Evolutionary conservation across 1,284 basidiomycete species (phyloP).

Genomic region (Porogramme epimiltina): DNA sequence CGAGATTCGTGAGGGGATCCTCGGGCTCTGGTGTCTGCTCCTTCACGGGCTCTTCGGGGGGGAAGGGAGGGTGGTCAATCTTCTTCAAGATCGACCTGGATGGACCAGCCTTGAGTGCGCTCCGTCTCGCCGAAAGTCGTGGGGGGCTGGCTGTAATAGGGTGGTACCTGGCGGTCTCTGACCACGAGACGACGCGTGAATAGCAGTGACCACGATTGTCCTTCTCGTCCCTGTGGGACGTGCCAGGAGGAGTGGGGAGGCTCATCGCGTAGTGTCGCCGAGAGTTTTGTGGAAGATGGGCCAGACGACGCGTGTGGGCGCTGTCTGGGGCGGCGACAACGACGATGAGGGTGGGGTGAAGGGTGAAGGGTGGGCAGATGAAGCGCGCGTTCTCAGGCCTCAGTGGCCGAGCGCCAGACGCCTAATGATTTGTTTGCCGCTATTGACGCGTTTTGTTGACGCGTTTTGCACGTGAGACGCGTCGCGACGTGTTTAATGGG

Average conservation of each 20-base stretch:
- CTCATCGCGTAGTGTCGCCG: slow-evolving; percentile 17
- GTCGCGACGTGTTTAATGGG: slow-evolving; percentile 10
- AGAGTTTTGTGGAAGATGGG: neutral
- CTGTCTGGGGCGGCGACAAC: slow-evolving; percentile 8
- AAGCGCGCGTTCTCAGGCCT: neutral
- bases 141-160: slow-evolving; percentile 41
- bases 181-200: slow-evolving; percentile 61
- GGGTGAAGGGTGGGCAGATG: neutral
- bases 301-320: slow-evolving; percentile 1
- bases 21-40: slow-evolving; percentile 72
- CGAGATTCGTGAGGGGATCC: slow-evolving; percentile 61
- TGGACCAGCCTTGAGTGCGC: slow-evolving; percentile 42
- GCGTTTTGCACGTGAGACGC: slow-evolving; percentile 20
- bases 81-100: slow-evolving; percentile 69
- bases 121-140: slow-evolving; percentile 30
- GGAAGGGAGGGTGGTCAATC: slow-evolving; percentile 34
- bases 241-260: slow-evolving; percentile 66
- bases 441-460: slow-evolving; percentile 27
- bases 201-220: slow-evolving; percentile 40
- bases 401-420: slow-evolving; percentile 11
- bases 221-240: slow-evolving; percentile 56
- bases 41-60: slow-evolving; percentile 42
- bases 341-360: slow-evolving; percentile 9
- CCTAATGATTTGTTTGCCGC: slow-evolving; percentile 19
- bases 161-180: slow-evolving; percentile 56